Percentiles rank a stretch among this genome's conserved stretches.
Conservation (phyloP, 2,329 filamentous ascomycete species). For the Aspergillus alliaceus region DNA sequence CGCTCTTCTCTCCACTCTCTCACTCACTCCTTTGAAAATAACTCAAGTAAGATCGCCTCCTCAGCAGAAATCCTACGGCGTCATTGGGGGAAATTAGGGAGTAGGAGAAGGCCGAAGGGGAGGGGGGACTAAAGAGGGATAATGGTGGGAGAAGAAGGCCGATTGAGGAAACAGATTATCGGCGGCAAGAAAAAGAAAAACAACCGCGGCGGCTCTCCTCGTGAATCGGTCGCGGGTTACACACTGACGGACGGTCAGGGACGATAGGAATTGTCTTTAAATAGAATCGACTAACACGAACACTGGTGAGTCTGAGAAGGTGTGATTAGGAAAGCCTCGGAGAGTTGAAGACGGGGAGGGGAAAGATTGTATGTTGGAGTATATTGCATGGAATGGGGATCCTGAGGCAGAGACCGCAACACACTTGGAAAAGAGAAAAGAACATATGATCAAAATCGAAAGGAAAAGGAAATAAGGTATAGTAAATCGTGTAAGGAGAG, state of each 20-base stretch:
- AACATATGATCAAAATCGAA: neutral
- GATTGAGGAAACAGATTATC: slow-evolving; percentile 18
- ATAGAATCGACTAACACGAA: neutral
- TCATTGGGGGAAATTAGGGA: slow-evolving; percentile 15
- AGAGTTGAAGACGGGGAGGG: neutral
- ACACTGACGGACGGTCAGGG: slow-evolving; percentile 18
- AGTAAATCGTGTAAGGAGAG: too few species aligned
- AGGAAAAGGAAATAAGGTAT: neutral
- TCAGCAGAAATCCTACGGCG: slow-evolving; percentile 6
- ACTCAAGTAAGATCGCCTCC: slow-evolving; percentile 6
- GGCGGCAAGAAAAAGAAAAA: slow-evolving; percentile 18
- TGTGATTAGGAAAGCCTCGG: neutral
- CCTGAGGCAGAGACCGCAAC: neutral
- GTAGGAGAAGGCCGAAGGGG: slow-evolving; percentile 2
- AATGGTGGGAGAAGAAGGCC: slow-evolving; percentile 11
- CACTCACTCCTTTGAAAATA: neutral
- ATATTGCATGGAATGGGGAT: neutral
- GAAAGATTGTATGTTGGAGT: neutral
- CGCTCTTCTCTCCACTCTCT: neutral
- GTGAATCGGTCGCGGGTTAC: slow-evolving; percentile 25
- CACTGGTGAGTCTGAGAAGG: neutral
- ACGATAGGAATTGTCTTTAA: neutral
- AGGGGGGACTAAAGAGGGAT: slow-evolving; percentile 9
- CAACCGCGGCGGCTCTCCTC: slow-evolving; percentile 17
- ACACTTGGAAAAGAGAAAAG: too few species aligned